Percentiles rank a stretch among this genome's conserved stretches.
Evolutionary conservation across 2,329 filamentous ascomycete species (phyloP).

Genomic region (Leptographium lundbergii): DNA sequence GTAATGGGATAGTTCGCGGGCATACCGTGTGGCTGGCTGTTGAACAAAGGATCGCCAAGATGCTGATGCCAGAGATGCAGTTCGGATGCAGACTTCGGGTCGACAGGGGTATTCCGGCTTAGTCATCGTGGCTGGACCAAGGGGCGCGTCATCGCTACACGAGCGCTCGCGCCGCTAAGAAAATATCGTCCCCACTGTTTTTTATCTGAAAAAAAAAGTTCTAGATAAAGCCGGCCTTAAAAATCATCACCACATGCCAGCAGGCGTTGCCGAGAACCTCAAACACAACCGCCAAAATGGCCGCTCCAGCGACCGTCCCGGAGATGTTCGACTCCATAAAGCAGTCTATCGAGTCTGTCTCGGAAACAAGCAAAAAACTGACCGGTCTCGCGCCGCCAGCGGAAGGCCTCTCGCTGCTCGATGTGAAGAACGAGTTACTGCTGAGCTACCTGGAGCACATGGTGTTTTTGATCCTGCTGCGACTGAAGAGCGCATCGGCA

Average conservation of each 20-base stretch:
- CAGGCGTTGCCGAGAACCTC: not conserved
- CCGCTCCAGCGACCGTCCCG: constrained; percentile 18
- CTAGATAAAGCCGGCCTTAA: not conserved
- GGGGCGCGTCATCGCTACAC: not conserved
- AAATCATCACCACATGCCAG: not conserved
- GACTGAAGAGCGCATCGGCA: constrained; percentile 47
- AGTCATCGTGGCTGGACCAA: not conserved
- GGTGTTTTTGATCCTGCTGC: constrained; percentile 73
- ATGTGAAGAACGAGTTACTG: constrained; percentile 94
- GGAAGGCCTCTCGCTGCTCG: constrained; percentile 85
- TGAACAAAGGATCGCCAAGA: not conserved
- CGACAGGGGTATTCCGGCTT: not conserved
- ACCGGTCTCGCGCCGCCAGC: constrained; percentile 56
- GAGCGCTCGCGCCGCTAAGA: not conserved
- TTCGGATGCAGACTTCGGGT: not conserved
- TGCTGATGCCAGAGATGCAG: not conserved
- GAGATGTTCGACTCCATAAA: constrained; percentile 44
- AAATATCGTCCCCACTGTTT: not conserved
- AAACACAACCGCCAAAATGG: constrained; percentile 13
- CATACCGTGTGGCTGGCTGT: not conserved
- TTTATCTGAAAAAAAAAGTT: constrained; percentile 8
- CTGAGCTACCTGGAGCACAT: constrained; percentile 93
- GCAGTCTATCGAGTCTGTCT: constrained; percentile 47
- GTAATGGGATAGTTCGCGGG: not conserved
- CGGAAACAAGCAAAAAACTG: constrained; percentile 53